Evolutionary conservation across 1,284 basidiomycete genomes (phyloP), one percentile per base, ranked within the genome.

Genomic region (Trichosporon sp.): DNA sequence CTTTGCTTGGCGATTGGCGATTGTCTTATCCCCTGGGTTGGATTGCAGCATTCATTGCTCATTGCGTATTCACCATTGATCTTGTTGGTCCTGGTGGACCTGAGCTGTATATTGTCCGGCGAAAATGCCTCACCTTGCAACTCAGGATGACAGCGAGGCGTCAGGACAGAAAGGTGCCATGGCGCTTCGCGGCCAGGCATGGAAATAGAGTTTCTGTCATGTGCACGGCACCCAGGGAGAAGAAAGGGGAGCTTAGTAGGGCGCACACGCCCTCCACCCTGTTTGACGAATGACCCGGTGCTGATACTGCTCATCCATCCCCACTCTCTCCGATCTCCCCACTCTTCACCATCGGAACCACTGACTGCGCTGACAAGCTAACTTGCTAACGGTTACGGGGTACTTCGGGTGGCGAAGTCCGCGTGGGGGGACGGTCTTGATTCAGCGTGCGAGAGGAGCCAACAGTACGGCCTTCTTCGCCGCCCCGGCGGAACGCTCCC

Each of bases 181-280:
- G 51, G 51, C 51, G 51, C 10, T 6, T 10, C 6, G 51, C 19
- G 51, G 51, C 19, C 51, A 54, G 51, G 51, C 51, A 16, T 54
- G 51, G 51, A 54, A 54, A 26, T 54, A 54, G 51, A 54, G 51
- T 54, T 54, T 54, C 51, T 54, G 51, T 21, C 51, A 54, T 54
- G 51, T 26, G 51, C 51, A 54, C 51, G 51, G 51, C 19, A 54
- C 19, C 8, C 19, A 26, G 51, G 51, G 51, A 26, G 10, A 16
- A 26, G 19, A 19, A 3, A 10, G 8, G 8, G 26, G 26, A 26
- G 19, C 14, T 8, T 19, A 26, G 51, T 26, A 54, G 51, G 51
- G 51, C 51, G 51, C 51, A 54, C 14, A 16, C 14, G 19, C 19
- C 51, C 19, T 54, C 51, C 51, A 54, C 51, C 51, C 51, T 54